Percentiles rank a stretch among this genome's conserved stretches.
Evolutionary conservation across 2,329 filamentous ascomycete species (phyloP).

Genomic region (Cordyceps tenuipes): DNA sequence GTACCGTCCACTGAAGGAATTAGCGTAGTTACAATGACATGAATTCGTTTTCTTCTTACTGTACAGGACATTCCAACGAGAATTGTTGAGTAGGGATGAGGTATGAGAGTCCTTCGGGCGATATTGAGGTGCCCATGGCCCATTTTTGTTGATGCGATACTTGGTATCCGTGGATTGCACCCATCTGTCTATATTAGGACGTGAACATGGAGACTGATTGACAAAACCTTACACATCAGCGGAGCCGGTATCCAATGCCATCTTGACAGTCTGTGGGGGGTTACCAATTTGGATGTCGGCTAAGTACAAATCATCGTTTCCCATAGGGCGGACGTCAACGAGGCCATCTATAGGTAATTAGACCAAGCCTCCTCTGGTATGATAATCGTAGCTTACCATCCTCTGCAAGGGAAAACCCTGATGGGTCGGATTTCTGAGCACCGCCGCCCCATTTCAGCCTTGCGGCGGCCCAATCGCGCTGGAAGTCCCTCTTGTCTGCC

Average conservation of each 20-base stretch:
- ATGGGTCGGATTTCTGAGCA: slow-evolving; percentile 15
- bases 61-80: slow-evolving; percentile 42
- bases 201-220: background rate
- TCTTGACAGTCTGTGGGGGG: slow-evolving; percentile 37
- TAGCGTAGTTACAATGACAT: background rate
- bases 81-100: slow-evolving; percentile 31
- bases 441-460: slow-evolving; percentile 27
- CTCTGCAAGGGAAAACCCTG: slow-evolving; percentile 22
- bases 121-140: slow-evolving; percentile 33
- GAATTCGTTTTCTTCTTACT: slow-evolving; percentile 27
- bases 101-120: slow-evolving; percentile 37
- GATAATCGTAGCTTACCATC: slow-evolving; percentile 17
- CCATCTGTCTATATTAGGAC: slow-evolving; percentile 32
- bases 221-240: slow-evolving; percentile 51
- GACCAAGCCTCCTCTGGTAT: background rate
- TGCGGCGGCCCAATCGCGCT: slow-evolving; percentile 25
- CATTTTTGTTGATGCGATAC: slow-evolving; percentile 25
- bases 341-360: slow-evolving; percentile 21
- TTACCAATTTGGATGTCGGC: slow-evolving; percentile 38
- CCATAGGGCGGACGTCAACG: slow-evolving; percentile 28
- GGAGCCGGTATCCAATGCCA: slow-evolving; percentile 48
- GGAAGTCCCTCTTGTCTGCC: slow-evolving; percentile 22
- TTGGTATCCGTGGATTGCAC: slow-evolving; percentile 42
- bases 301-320: slow-evolving; percentile 35
- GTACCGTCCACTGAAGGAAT: slow-evolving; percentile 33